These are phyloP conservation scores for Elongisporangium senticosum DNA, from an alignment of 352 stramenopile genomes.

Conservation along the genomic window DNA sequence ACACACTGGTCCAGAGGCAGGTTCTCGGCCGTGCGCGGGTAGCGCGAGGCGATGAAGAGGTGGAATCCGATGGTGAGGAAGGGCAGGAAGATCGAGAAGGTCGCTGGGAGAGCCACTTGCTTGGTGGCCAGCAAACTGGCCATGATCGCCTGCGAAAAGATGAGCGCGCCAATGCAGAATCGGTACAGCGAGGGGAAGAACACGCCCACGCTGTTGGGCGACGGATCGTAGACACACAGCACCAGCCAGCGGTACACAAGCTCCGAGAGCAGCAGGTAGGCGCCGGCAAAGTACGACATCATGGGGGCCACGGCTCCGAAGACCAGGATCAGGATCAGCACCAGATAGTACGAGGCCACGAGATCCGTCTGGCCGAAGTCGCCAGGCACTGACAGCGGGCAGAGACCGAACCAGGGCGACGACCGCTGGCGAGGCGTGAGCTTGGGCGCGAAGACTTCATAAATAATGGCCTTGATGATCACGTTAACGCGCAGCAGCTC, in stretches of 20 bases:
- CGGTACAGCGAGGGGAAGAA: slow-evolving; percentile 81
- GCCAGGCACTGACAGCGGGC: slow-evolving; percentile 47
- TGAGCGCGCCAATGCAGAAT: slow-evolving; percentile 69
- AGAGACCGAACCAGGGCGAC: slow-evolving; percentile 64
- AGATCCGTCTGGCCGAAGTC: slow-evolving; percentile 53
- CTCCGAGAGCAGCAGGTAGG: slow-evolving; percentile 70
- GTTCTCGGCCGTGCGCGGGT: slow-evolving; percentile 59
- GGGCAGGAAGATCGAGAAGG: slow-evolving; percentile 54
- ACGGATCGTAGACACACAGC: slow-evolving; percentile 69
- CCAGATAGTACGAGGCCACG: slow-evolving; percentile 64
- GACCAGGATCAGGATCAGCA: slow-evolving; percentile 71
- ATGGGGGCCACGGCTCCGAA: slow-evolving; percentile 75
- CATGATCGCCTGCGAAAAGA: slow-evolving; percentile 81
- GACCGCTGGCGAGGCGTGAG: slow-evolving; percentile 69
- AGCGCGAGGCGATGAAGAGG: slow-evolving; percentile 62
- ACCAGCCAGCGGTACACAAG: slow-evolving; percentile 70
- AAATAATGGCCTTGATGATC: slow-evolving; percentile 74
- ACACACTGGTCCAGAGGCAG: slow-evolving; percentile 75
- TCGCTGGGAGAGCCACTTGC: slow-evolving; percentile 52
- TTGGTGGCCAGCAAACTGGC: slow-evolving; percentile 68
- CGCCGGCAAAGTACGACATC: slow-evolving; percentile 68
- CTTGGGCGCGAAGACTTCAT: slow-evolving; percentile 69
- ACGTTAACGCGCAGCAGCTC: slow-evolving; percentile 67
- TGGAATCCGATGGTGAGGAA: slow-evolving; percentile 66
- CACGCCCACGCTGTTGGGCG: slow-evolving; percentile 50